A percentile compares a stretch with the other conserved stretches of the same genome.
phyloP scores from a whole-genome alignment of 1,284 basidiomycete genomes.

The Neolentinus lepideus region DNA sequence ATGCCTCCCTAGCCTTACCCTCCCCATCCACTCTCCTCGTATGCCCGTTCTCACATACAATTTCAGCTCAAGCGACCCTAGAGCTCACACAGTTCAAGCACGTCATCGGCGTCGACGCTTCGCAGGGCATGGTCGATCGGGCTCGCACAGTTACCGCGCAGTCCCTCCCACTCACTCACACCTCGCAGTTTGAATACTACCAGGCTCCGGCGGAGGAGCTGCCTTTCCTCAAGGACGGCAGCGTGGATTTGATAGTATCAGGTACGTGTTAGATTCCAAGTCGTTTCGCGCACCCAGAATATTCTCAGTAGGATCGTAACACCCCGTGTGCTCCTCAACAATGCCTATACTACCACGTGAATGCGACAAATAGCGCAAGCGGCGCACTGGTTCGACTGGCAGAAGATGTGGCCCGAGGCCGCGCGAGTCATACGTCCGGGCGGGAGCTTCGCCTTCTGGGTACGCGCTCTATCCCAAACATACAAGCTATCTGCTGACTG shows the following conservation, averaged over 20 bases:
- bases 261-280: constrained; percentile 33
- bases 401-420: constrained; percentile 63
- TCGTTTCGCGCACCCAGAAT: neutral
- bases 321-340: neutral
- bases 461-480: constrained; percentile 25
- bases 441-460: constrained; percentile 77
- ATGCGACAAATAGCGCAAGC: constrained; percentile 54
- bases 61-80: constrained; percentile 58
- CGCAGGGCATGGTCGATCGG: constrained; percentile 62
- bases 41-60: too few species aligned
- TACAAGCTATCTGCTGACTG: constrained; percentile 1
- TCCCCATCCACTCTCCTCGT: too few species aligned
- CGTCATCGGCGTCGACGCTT: constrained; percentile 71
- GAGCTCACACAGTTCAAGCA: constrained; percentile 54
- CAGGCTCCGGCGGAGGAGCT: constrained; percentile 54
- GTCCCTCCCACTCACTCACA: constrained; percentile 2
- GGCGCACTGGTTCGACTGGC: constrained; percentile 84
- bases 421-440: constrained; percentile 55
- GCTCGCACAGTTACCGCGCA: constrained; percentile 37
- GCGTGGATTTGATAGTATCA: constrained; percentile 70
- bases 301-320: too few species aligned
- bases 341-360: neutral
- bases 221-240: constrained; percentile 39
- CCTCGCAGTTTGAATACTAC: constrained; percentile 33
- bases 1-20: too few species aligned